Base-by-base conservation (phyloP, 371 early-diverging fungal genomes). In the Rhizopus sp. region DNA sequence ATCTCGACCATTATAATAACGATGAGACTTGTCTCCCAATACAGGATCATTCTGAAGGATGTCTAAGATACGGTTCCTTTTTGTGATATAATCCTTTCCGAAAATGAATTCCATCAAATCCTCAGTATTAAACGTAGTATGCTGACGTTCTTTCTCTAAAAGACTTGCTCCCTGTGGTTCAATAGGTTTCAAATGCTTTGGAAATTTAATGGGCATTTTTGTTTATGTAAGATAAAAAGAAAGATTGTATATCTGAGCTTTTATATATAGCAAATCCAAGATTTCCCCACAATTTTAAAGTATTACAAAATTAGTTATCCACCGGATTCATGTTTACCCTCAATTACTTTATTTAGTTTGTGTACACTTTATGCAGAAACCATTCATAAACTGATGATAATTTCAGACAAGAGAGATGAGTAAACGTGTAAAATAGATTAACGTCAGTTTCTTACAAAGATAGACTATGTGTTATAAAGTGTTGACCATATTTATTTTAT, bases 1-100 rank as follows among this genome's bases (percentile, higher is more conserved):
- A 13, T 74, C 74, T 42, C 85, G 72, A 16, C 82, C 84, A 46
- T 64, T 60, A 59, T 73, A 85, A 48, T 80, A 82, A 31, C 83
- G 78, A 53, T 83, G 64, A 7, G 74, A 73, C 63, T 85, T 85
- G 57, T 85, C 83, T 12, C 70, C 58, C 7, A 85, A 59, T 0
- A 77, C 63, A 9, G 85, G 78, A 57, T 85, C 85, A 16, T 76
- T 80, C 57, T 77, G 66, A 46, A 85, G 64, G 13, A 83, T 66
- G 8, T 62, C 17, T 29, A 83, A 68, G 13, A 85, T 66, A 33
- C 65, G 64, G 37, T 80, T 64, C 53, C 69, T 64, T 17, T 63
- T 64, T 41, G 70, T 64, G 13, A 84, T 70, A 54, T 77, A 76
- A 15, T 78, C 70, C 12, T 66, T 48, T 1, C 71, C 71, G 46